Percentiles rank a stretch among this genome's conserved stretches.
Evolutionary conservation across 2,329 filamentous ascomycete species (phyloP).

Genomic region (Ceratocystis ficicola): DNA sequence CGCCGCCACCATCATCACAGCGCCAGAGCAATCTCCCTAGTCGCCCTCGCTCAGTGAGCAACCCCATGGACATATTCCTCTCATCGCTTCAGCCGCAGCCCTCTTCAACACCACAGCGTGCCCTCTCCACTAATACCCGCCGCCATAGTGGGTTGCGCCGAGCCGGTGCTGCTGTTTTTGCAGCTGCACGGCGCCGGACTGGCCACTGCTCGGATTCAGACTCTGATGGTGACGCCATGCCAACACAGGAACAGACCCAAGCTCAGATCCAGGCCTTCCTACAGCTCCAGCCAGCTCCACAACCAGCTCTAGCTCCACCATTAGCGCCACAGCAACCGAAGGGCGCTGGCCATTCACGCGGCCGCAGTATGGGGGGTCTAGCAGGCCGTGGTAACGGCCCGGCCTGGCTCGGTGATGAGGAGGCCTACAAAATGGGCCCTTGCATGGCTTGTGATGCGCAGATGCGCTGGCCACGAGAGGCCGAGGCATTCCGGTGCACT

Average conservation of each 20-base stretch:
- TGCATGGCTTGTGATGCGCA: conserved; percentile 80
- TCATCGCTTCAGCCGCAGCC: not conserved
- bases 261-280: conserved; percentile 5
- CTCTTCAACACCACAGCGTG: not conserved
- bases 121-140: not conserved
- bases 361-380: not conserved
- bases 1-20: not conserved
- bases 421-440: conserved; percentile 55
- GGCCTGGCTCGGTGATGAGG: conserved; percentile 28
- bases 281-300: not conserved
- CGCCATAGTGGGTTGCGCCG: conserved; percentile 1
- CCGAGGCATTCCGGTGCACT: conserved; percentile 67
- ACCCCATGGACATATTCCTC: conserved; percentile 1
- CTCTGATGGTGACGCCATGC: not conserved
- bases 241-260: conserved; percentile 2
- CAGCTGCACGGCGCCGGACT: conserved; percentile 6
- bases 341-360: not conserved
- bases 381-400: not conserved
- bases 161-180: conserved; percentile 19
- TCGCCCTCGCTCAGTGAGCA: conserved; percentile 2
- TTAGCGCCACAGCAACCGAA: not conserved
- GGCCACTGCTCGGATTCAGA: conserved; percentile 3
- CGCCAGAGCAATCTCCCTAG: not conserved
- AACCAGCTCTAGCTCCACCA: not conserved
- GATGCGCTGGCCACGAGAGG: conserved; percentile 63